Percentiles rank a stretch among this genome's conserved stretches.
These are phyloP conservation scores for Leccinum griseonigrum DNA, from an alignment of 1,284 basidiomycete species.

Conservation along the genomic window DNA sequence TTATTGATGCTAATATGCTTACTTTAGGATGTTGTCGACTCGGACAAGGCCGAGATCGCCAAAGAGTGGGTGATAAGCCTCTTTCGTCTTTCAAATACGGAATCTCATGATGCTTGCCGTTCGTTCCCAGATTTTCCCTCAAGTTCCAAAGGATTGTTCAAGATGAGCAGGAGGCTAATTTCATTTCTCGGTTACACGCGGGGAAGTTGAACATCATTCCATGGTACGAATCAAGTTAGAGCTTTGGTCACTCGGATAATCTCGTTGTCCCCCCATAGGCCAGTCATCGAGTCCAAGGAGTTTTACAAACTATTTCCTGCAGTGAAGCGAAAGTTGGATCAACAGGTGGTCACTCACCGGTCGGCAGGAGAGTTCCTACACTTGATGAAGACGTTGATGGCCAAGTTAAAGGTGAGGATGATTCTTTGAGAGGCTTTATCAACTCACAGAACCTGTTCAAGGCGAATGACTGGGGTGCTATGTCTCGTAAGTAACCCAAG, in stretches of 20 bases:
- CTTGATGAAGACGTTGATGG: constrained; percentile 62
- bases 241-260: neutral
- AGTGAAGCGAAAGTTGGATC: constrained; percentile 45
- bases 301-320: constrained; percentile 54
- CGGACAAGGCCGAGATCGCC: constrained; percentile 54
- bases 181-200: constrained; percentile 54
- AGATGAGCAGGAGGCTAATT: constrained; percentile 59
- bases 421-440: neutral
- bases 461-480: constrained; percentile 63
- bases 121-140: constrained; percentile 41
- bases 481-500: constrained; percentile 47
- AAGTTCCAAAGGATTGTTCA: constrained; percentile 59
- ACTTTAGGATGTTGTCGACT: constrained; percentile 55
- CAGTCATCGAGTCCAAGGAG: constrained; percentile 57
- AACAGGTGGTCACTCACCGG: constrained; percentile 47
- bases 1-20: neutral
- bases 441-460: constrained; percentile 15
- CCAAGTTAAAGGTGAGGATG: constrained; percentile 53
- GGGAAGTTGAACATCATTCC: constrained; percentile 57
- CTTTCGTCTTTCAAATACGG: neutral
- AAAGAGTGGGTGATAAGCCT: constrained; percentile 43
- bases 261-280: constrained; percentile 35
- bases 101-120: neutral
- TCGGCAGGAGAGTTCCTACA: constrained; percentile 55
- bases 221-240: constrained; percentile 27